Evolutionary conservation across 768 basidiomycete genomes (phyloP).

Genomic region (Mycena maculata): DNA sequence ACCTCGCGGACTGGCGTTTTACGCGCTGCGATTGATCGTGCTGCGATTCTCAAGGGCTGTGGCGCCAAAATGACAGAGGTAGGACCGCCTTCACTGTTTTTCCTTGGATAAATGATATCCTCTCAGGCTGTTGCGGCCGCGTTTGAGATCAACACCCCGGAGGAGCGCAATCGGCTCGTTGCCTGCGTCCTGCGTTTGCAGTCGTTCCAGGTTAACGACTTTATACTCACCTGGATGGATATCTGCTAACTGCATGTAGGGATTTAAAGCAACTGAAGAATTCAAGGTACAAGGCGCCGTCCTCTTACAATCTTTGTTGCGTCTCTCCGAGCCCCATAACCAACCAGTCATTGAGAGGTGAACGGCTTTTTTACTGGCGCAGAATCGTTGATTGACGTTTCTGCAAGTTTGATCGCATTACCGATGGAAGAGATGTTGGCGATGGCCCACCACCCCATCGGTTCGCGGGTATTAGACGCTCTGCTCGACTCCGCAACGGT

Average conservation of each 20-base stretch:
- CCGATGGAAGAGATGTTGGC: conserved; percentile 67
- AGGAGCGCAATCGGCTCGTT: conserved; percentile 66
- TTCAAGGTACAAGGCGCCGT: conserved; percentile 88
- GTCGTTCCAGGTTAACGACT: conserved; percentile 57
- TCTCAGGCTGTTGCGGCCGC: conserved; percentile 70
- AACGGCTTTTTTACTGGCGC: conserved; percentile 32
- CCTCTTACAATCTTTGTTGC: conserved; percentile 85
- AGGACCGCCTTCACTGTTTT: conserved; percentile 32
- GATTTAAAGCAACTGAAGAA: conserved; percentile 45
- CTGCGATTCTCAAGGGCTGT: conserved; percentile 57
- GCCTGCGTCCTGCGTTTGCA: conserved; percentile 74
- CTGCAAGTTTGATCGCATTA: conserved; percentile 67
- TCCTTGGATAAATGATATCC: conserved; percentile 15
- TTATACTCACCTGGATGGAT: neutral
- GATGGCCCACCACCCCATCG: conserved; percentile 64
- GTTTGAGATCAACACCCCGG: conserved; percentile 64
- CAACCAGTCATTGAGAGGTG: conserved; percentile 78
- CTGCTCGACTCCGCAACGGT: conserved; percentile 78
- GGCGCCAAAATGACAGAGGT: conserved; percentile 71
- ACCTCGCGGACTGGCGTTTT: conserved; percentile 82
- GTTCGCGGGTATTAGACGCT: conserved; percentile 85
- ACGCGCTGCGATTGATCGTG: conserved; percentile 79
- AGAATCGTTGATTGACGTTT: conserved; percentile 4
- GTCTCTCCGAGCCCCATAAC: conserved; percentile 74
- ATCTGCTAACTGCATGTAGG: conserved; percentile 29